Base-by-base conservation (phyloP, 2,329 filamentous ascomycete species). In the Penicillium sp. region DNA sequence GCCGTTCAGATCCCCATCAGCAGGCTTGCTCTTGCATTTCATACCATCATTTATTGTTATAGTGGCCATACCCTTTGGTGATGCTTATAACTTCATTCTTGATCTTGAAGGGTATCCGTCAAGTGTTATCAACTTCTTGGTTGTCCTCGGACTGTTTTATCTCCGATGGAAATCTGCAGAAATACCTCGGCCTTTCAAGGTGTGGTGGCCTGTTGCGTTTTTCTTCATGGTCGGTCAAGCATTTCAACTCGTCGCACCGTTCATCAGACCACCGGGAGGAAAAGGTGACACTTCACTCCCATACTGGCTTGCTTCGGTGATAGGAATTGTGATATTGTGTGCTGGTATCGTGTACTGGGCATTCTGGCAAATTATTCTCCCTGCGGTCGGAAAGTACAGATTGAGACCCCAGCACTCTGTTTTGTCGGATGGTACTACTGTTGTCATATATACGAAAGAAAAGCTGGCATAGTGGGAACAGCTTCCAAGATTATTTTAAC, bases 11-110 rank as follows among this genome's bases (percentile, higher is more conserved):
- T 84, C 83, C 0, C 85, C 84, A 3, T 78, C 84, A 43, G 81
- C 82, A 22, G 85, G 82, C 45, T 78, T 87, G 2, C 84, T 85
- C 55, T 81, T 84, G 75, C 85, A 87, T 75, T 88, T 83, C 81
- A 67, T 83, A 31, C 83, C 86, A 11, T 86, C 81, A 0, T 80
- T 86, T 44, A 81, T 88, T 53, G 85, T 87, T 64, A 86, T 89
- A 70, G 74, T 89, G 2, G 86, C 84, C 0, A 85, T 86, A 34
- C 86, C 86, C 2, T 84, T 86, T 2, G 86, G 67, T 1, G 64
- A 68, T 48, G 65, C 63, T 5, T 69, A 70, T 39, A 58, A 63
- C 40, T 70, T 70, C 43, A 58, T 68, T n/a, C 57, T 71, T 16
- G 68, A 72, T 43, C 57, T 73, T 0, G 66, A 68, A 39, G 67